These are phyloP conservation scores for Boletus rubropictus DNA, from an alignment of 768 basidiomycete species.

Conservation along the genomic window DNA sequence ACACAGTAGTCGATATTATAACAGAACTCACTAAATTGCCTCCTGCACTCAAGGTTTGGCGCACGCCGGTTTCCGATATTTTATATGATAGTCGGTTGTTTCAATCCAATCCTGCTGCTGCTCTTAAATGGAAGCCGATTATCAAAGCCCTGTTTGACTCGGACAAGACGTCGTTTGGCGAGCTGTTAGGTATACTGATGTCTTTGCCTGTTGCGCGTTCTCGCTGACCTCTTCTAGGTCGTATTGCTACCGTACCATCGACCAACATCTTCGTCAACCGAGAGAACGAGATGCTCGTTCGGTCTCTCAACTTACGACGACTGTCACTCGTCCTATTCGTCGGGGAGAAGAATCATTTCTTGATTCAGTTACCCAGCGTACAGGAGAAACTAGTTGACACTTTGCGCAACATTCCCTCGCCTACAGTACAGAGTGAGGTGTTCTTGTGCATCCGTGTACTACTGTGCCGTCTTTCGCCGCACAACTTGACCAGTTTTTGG, in stretches of 20 bases:
- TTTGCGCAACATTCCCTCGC: slow-evolving; percentile 69
- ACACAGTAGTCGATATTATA: slow-evolving; percentile 58
- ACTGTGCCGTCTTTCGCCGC: slow-evolving; percentile 82
- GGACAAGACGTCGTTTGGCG: slow-evolving; percentile 81
- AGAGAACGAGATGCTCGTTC: slow-evolving; percentile 86
- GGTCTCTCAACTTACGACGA: slow-evolving; percentile 81
- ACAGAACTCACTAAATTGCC: slow-evolving; percentile 76
- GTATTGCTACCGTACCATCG: slow-evolving; percentile 78
- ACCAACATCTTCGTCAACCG: slow-evolving; percentile 95
- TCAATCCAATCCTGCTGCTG: slow-evolving; percentile 55
- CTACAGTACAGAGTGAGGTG: slow-evolving; percentile 88
- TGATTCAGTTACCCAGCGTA: slow-evolving; percentile 86
- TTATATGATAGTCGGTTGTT: slow-evolving; percentile 87
- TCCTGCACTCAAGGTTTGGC: slow-evolving; percentile 79
- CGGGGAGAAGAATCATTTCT: slow-evolving; percentile 86
- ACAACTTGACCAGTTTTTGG: slow-evolving; percentile 95
- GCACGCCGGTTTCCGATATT: slow-evolving; percentile 69
- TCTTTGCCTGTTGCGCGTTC: slow-evolving; percentile 26
- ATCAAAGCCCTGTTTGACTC: slow-evolving; percentile 75
- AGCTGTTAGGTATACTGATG: slow-evolving; percentile 62
- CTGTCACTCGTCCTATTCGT: slow-evolving; percentile 82
- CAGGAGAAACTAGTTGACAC: slow-evolving; percentile 97
- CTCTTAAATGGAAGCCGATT: slow-evolving; percentile 67
- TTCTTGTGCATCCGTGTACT: slow-evolving; percentile 90
- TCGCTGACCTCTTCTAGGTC: slow-evolving; percentile 40